Evolutionary conservation across 2,329 filamentous ascomycete genomes (phyloP).

Genomic region (Cryphonectria carpinicola): DNA sequence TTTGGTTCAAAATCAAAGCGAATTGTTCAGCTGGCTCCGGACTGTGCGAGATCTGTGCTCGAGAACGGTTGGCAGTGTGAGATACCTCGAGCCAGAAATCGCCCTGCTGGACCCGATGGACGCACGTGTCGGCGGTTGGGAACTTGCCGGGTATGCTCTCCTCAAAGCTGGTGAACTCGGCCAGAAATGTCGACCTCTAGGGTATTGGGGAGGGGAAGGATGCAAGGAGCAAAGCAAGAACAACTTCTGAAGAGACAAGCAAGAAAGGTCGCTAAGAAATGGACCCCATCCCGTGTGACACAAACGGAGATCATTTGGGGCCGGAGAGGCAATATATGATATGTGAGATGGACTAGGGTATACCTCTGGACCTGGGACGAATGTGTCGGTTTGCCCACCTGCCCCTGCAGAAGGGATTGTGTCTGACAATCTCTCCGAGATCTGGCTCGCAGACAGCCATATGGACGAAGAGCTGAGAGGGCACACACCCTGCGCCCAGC

Average conservation of each 20-base stretch:
- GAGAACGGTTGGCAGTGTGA: conserved; percentile 9
- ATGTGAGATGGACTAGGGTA: conserved; percentile 8
- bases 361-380: conserved; percentile 6
- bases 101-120: background rate
- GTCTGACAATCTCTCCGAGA: conserved; percentile 22
- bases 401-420: conserved; percentile 21
- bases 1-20: background rate
- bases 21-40: conserved; percentile 3
- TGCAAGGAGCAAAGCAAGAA: background rate
- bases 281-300: conserved; percentile 15
- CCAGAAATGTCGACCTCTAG: background rate
- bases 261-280: conserved; percentile 16
- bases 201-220: background rate
- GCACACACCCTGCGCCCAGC: conserved; percentile 15
- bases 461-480: conserved; percentile 10
- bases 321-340: conserved; percentile 21
- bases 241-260: background rate
- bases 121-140: conserved; percentile 5
- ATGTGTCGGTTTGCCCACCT: conserved; percentile 19
- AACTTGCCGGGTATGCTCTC: background rate
- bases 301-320: conserved; percentile 18
- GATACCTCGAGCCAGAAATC: background rate
- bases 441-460: conserved; percentile 19
- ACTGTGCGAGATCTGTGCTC: background rate
- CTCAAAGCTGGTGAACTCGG: background rate